These are phyloP conservation scores for Diaporthe ilicicola DNA, from an alignment of 2,329 filamentous ascomycete species.

Conservation along the genomic window DNA sequence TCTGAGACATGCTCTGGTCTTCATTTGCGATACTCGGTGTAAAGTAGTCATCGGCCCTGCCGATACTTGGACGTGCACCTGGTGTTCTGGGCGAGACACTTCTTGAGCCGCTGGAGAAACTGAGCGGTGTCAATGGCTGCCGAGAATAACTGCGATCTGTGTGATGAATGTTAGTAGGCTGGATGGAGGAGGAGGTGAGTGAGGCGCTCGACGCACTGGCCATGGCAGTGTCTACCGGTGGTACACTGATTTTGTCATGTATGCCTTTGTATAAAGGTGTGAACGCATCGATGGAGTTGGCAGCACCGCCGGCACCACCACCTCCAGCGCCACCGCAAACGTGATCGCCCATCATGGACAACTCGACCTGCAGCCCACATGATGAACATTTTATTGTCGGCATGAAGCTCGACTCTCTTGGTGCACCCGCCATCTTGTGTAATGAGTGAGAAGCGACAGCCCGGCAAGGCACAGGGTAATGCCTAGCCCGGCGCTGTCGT, in stretches of 20 bases:
- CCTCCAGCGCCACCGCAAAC: slow-evolving; percentile 64
- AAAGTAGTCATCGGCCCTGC: slow-evolving; percentile 55
- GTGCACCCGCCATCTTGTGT: slow-evolving; percentile 54
- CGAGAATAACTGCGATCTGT: slow-evolving; percentile 63
- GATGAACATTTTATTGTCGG: slow-evolving; percentile 89
- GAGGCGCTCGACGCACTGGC: slow-evolving; percentile 54
- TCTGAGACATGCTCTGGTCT: slow-evolving; percentile 48
- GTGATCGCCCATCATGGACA: slow-evolving; percentile 87
- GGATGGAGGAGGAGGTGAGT: neutral
- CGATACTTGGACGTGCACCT: slow-evolving; percentile 52
- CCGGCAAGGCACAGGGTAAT: slow-evolving; percentile 6
- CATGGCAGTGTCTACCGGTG: slow-evolving; percentile 59
- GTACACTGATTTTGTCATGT: slow-evolving; percentile 53
- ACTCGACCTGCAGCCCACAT: slow-evolving; percentile 81
- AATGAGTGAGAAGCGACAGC: slow-evolving; percentile 35
- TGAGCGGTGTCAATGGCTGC: slow-evolving; percentile 70
- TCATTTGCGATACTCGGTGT: slow-evolving; percentile 51
- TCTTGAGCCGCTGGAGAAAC: slow-evolving; percentile 66
- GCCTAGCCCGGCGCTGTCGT: neutral
- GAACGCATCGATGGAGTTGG: slow-evolving; percentile 46
- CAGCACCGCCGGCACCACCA: slow-evolving; percentile 33
- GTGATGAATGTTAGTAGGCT: slow-evolving; percentile 43
- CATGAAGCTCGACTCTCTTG: slow-evolving; percentile 74
- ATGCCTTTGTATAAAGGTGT: slow-evolving; percentile 47
- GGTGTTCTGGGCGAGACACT: slow-evolving; percentile 71